phyloP scores from a whole-genome alignment of 768 basidiomycete species.

The Termitomyces sp. region DNA sequence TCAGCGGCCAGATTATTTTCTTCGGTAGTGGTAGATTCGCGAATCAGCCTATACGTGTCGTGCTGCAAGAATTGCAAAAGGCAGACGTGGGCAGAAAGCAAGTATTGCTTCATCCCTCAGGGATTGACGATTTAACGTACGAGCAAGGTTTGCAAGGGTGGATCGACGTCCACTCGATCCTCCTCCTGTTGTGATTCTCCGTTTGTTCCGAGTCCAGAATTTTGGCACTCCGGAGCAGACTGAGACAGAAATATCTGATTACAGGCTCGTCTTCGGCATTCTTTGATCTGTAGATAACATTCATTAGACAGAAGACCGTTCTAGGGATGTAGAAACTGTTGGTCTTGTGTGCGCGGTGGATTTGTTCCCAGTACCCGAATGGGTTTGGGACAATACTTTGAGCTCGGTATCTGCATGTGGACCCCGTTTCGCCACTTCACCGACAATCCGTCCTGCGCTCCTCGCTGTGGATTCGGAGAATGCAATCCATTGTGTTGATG shows the following conservation, averaged over 20 bases:
- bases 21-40: constrained; percentile 40
- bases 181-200: constrained; percentile 51
- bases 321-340: constrained; percentile 46
- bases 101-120: constrained; percentile 5
- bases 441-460: neutral
- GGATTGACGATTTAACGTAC: neutral
- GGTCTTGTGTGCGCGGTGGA: constrained; percentile 72
- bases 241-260: constrained; percentile 45
- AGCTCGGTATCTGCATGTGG: neutral
- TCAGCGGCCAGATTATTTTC: neutral
- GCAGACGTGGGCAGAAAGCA: constrained; percentile 67
- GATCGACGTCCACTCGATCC: constrained; percentile 69
- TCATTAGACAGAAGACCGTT: neutral
- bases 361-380: constrained; percentile 56
- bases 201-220: constrained; percentile 42
- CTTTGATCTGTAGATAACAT: neutral
- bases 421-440: neutral
- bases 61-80: constrained; percentile 59
- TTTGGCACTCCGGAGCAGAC: constrained; percentile 31
- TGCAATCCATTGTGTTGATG: constrained; percentile 25
- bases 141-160: constrained; percentile 47
- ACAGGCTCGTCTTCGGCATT: constrained; percentile 34
- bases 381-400: neutral
- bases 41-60: constrained; percentile 42
- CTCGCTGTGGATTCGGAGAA: constrained; percentile 18